Evolutionary conservation across 139 green algal genomes (phyloP).

Genomic region (Chlorella vulgaris): DNA sequence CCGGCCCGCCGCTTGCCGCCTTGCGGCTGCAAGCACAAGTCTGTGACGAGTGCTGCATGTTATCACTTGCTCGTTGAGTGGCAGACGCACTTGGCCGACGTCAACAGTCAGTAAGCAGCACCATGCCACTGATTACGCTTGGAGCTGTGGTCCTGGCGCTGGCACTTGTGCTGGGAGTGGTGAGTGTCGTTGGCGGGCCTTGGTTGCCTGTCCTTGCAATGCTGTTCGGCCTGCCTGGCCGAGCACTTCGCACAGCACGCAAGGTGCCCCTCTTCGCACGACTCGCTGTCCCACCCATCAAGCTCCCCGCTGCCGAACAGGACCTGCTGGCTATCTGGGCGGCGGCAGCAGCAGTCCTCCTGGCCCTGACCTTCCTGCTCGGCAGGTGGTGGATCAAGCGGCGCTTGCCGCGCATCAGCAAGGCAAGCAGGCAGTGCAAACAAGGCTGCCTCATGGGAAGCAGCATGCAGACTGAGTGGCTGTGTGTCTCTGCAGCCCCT

Average conservation of each 20-base stretch:
- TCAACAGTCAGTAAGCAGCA: too few relatives aligned
- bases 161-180: not conserved
- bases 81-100: too few relatives aligned
- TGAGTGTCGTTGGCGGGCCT: not conserved
- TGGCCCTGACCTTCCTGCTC: not conserved
- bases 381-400: conserved; percentile 3
- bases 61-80: too few relatives aligned
- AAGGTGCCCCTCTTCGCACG: too few relatives aligned
- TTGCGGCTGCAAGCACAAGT: too few relatives aligned
- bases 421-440: not conserved
- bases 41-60: too few relatives aligned
- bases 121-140: not conserved
- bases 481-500: too few relatives aligned
- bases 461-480: not conserved
- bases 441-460: too few relatives aligned
- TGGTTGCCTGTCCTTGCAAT: not conserved
- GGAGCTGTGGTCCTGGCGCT: not conserved
- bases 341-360: not conserved
- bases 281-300: not conserved
- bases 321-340: not conserved
- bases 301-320: not conserved
- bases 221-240: too few relatives aligned
- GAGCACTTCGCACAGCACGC: too few relatives aligned
- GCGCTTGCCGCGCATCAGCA: conserved; percentile 7
- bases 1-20: too few relatives aligned